Conservation (phyloP, 768 basidiomycete species). For the Phlebiopsis flavidoalba region DNA sequence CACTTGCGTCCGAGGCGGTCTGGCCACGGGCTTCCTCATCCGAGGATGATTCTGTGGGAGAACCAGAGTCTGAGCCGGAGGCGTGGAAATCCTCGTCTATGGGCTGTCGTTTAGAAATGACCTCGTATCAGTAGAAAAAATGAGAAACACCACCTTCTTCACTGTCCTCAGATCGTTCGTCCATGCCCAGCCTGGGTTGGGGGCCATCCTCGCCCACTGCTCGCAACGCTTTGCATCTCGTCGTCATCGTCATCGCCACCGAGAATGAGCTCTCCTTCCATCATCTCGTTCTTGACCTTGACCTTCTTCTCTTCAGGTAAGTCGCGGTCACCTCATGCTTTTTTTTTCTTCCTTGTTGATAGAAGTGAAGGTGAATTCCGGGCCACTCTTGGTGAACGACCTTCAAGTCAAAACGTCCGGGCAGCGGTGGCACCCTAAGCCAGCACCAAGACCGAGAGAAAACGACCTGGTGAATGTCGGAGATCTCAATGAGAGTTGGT, state of each 20-base stretch:
- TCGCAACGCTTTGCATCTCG: conserved; percentile 78
- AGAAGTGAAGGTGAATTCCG: conserved; percentile 86
- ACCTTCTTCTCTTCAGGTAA: conserved; percentile 89
- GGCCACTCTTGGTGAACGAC: conserved; percentile 80
- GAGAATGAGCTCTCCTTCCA: conserved; percentile 76
- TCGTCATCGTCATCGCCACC: conserved; percentile 61
- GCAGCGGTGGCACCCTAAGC: conserved; percentile 77
- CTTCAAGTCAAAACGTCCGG: conserved; percentile 90
- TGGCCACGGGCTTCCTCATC: conserved; percentile 65
- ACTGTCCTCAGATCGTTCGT: conserved; percentile 64
- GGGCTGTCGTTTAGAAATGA: background rate
- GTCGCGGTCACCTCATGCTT: conserved; percentile 84
- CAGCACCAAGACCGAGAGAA: conserved; percentile 92
- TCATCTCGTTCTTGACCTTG: conserved; percentile 92
- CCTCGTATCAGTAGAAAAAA: background rate
- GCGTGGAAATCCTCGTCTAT: conserved; percentile 89
- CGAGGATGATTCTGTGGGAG: conserved; percentile 71
- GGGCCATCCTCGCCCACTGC: conserved; percentile 61
- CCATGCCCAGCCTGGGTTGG: conserved; percentile 48
- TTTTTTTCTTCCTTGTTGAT: conserved; percentile 99
- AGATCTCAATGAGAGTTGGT: conserved; percentile 84
- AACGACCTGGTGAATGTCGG: conserved; percentile 83
- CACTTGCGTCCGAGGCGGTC: conserved; percentile 82
- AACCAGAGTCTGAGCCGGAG: conserved; percentile 82
- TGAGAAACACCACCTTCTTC: no score